Base-by-base conservation (phyloP, 805 yeast genomes). In the Sugiyamaella americana region DNA sequence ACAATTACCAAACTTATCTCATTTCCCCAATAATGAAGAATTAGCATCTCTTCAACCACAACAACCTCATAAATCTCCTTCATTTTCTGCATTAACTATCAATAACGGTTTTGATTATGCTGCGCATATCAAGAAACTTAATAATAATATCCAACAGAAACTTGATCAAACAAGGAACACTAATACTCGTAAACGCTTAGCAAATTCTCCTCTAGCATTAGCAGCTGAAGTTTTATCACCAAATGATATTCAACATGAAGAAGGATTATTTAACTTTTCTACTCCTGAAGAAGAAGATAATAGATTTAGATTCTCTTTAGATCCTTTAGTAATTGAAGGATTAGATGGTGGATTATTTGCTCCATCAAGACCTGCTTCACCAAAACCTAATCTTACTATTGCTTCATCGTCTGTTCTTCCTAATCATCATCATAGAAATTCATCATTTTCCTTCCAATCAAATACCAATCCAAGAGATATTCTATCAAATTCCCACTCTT, bases 121-220 rank as follows among this genome's bases (percentile, higher is more conserved):
- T 11, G 82, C 83, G 5, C 84, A 80, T 54, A 79, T 80, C 29
- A 73, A 76, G 52, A 70, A 71, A 49, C 73, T 80, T 56, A 79
- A 80, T 18, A 72, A 70, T 19, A 26, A 8, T 26, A 44, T 44
- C 13, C 45, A 42, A 18, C 45, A 42, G 8, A 13, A n/a, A 11
- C 18, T 34, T 4, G 16, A 20, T 19, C 8, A 5, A 5, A 26
- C 43, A 8, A 34, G 30, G 5, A 20, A 19, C 16, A 24, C 20
- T 19, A 8, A 19, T 13, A 6, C 35, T 6, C 34, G 47, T 6
- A 51, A 51, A 26, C 39, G 55, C 11, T 35, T 35, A 11, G 53
- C 55, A 34, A 40, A 49, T 29, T 37, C 47, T 5, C 52, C 52
- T 6, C 23, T 51, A 37, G 47, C 43, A 16, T 45, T 46, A 29